phyloP scores from a whole-genome alignment of 768 basidiomycete genomes.

The Baorangia bicolor region DNA sequence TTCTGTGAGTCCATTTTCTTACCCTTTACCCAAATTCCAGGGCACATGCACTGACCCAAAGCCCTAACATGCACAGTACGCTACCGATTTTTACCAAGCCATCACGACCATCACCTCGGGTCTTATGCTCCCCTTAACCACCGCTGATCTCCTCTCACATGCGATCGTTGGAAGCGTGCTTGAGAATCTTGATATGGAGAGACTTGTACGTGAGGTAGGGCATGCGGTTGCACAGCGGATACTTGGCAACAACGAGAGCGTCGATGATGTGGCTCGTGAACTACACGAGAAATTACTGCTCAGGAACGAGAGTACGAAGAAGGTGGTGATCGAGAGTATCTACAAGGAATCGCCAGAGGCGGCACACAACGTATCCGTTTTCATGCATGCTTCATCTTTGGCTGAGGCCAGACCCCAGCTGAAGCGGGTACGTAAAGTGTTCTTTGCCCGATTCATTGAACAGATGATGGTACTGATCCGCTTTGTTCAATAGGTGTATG shows the following conservation, averaged over 20 bases:
- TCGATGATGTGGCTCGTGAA: slow-evolving; percentile 94
- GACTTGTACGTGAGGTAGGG: slow-evolving; percentile 92
- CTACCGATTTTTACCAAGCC: slow-evolving; percentile 93
- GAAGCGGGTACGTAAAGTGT: slow-evolving; percentile 59
- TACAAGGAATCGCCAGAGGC: slow-evolving; percentile 91
- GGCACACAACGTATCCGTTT: slow-evolving; percentile 85
- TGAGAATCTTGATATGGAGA: slow-evolving; percentile 98
- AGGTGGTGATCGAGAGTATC: slow-evolving; percentile 94
- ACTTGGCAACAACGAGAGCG: slow-evolving; percentile 89
- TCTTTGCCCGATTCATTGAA: not conserved
- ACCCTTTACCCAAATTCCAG: slow-evolving; percentile 15
- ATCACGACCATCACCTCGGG: slow-evolving; percentile 92
- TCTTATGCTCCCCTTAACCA: slow-evolving; percentile 93
- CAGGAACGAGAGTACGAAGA: slow-evolving; percentile 95
- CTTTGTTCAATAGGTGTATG: slow-evolving; percentile 62
- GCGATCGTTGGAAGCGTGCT: slow-evolving; percentile 96
- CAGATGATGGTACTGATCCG: slow-evolving; percentile 5
- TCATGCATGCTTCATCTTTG: slow-evolving; percentile 69
- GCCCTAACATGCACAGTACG: slow-evolving; percentile 52
- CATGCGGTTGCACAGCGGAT: slow-evolving; percentile 91
- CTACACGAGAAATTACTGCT: slow-evolving; percentile 88
- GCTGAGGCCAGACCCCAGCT: slow-evolving; percentile 73
- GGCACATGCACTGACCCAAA: slow-evolving; percentile 5
- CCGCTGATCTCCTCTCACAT: slow-evolving; percentile 90
- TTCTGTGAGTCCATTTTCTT: slow-evolving; percentile 50